Base-by-base conservation (phyloP, 331 rosid species). In the Phaseolus coccineus region DNA sequence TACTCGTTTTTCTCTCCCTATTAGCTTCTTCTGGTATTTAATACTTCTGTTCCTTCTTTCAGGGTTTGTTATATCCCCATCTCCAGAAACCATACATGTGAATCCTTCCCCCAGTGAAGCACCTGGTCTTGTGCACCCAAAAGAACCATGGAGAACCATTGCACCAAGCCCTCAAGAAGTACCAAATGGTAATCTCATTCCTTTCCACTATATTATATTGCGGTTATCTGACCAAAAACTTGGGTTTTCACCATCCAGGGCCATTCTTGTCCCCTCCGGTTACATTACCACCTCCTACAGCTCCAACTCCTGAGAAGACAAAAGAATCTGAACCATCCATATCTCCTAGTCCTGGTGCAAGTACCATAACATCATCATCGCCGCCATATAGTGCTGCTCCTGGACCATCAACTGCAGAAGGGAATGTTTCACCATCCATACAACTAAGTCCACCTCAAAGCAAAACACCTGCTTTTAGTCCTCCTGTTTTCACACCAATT, bases 31-130 rank as follows among this genome's bases (percentile, higher is more conserved):
- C 82, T 6, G 71, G 16, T 53, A 10, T 66, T 19, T 73, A 56
- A 52, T 14, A 13, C 69, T 56, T 78, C 5, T 77, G 28, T 77
- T 76, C 64, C 52, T 78, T 84, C 84, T 71, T 72, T 65, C 81
- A 91, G 97, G 89, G 15, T 85, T 82, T 51, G 76, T 65, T 46
- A 66, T 81, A 75, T 83, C 91, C 61, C 91, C 90, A 42, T 83
- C 92, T 68, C 91, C 90, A 15, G 76, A 79, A 65, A 74, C 55
- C 65, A 81, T 65, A 37, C 71, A 83, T 7, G 80, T 68, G 74
- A 76, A 67, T 84, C 80, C 82, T 86, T 85, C 89, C 15, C 69
- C 79, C 2, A 80, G 73, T 78, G 78, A 78, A 85, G 71, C 88
- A 12, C 85, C 87, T 11, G 71, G 81, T 77, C 80, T 83, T 46